A percentile compares a stretch with the other conserved stretches of the same genome.
Conservation (phyloP, 345 rosid species). For the Populus nigra region DNA sequence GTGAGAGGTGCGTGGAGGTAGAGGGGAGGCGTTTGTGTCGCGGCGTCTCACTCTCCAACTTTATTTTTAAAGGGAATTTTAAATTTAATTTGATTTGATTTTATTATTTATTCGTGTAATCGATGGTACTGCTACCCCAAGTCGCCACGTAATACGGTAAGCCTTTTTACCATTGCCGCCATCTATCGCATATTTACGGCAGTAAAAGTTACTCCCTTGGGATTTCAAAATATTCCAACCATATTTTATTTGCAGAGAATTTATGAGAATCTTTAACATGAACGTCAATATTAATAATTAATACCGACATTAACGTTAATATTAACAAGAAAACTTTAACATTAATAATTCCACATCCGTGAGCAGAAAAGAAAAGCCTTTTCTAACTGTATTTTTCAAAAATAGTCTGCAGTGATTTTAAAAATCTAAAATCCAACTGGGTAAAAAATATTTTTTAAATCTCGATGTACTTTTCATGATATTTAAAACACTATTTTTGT, state of each 20-base stretch:
- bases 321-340: too few relatives aligned
- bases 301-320: too few relatives aligned
- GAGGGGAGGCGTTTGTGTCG: slow-evolving; percentile 1
- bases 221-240: neutral
- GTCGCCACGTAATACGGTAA: slow-evolving; percentile 24
- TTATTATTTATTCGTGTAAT: neutral
- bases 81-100: neutral
- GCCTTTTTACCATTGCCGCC: neutral
- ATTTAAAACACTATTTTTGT: too few relatives aligned
- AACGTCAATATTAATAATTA: too few relatives aligned
- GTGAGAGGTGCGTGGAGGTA: neutral
- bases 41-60: slow-evolving; percentile 15
- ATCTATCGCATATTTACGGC: neutral
- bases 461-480: too few relatives aligned
- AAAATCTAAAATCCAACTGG: rapidly evolving
- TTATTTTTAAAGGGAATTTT: neutral
- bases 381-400: too few relatives aligned
- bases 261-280: too few relatives aligned
- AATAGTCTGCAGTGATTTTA: too few relatives aligned
- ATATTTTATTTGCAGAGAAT: neutral
- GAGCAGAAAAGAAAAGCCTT: too few relatives aligned
- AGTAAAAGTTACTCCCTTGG: neutral
- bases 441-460: too few relatives aligned
- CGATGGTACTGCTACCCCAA: slow-evolving; percentile 19
- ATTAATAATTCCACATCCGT: too few relatives aligned